These are phyloP conservation scores for Colletotrichum lindemuthianum DNA, from an alignment of 2,329 filamentous ascomycete genomes.

Conservation along the genomic window DNA sequence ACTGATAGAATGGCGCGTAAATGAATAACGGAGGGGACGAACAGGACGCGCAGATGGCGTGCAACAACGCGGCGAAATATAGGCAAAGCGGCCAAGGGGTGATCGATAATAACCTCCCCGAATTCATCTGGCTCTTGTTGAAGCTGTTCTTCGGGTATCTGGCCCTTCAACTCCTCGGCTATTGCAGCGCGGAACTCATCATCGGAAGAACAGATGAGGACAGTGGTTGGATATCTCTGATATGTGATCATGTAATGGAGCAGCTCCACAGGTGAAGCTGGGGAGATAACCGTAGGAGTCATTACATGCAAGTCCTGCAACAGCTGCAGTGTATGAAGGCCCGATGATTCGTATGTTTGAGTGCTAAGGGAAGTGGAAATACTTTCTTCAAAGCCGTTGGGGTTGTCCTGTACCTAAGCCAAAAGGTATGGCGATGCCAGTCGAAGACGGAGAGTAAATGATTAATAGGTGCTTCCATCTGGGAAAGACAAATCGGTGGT, in stretches of 20 bases:
- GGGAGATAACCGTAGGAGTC: constrained; percentile 58
- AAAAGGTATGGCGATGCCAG: too few species aligned
- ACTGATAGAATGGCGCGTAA: constrained; percentile 80
- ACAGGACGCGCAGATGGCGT: constrained; percentile 74
- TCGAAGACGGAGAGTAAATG: too few species aligned
- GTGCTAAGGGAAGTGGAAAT: background rate
- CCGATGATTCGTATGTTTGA: background rate
- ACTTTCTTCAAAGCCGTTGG: too few species aligned
- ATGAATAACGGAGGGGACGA: constrained; percentile 79
- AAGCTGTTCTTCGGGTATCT: constrained; percentile 7
- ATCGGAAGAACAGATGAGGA: constrained; percentile 77
- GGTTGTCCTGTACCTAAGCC: too few species aligned
- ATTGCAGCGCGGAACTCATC: constrained; percentile 72
- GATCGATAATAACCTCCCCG: background rate
- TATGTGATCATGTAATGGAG: constrained; percentile 70
- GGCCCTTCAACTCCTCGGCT: constrained; percentile 50
- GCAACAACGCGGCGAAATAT: constrained; percentile 76
- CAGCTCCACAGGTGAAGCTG: constrained; percentile 68
- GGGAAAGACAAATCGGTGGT: too few species aligned
- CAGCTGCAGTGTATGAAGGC: background rate
- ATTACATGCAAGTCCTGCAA: constrained; percentile 2
- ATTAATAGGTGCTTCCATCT: too few species aligned
- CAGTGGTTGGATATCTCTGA: constrained; percentile 66
- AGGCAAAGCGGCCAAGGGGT: constrained; percentile 66
- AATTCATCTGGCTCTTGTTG: background rate